Evolutionary conservation across 805 yeast genomes (phyloP), one percentile per base, ranked within the genome.

Genomic region (Ogataea saltuana): DNA sequence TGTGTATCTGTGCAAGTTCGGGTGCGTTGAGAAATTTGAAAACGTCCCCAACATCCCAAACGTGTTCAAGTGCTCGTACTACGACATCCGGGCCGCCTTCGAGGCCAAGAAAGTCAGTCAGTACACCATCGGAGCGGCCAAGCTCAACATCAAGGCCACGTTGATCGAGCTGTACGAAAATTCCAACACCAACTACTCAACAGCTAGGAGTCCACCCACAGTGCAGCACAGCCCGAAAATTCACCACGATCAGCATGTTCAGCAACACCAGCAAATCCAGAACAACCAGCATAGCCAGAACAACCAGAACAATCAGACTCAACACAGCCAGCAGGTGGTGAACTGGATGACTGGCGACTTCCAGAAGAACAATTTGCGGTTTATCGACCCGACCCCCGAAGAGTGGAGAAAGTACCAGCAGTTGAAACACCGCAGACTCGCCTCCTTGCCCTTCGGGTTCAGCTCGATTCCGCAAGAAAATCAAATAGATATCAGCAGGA

Each of bases 401-500:
- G 63, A 60, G 35, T 48, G 56, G 60, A 46, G 44, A 22, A 59
- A 56, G 39, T 52, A 49, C 22, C 51, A 43, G 9, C 56, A 50
- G 21, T 37, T 56, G 17, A 55, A 54, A 36, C 55, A 54, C 37
- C 50, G 59, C 42, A 45, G 59, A 19, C 45, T 56, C 17, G 58
- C 58, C 2, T 44, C 61, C 4, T 19, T 46, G 13, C 60, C 61
- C 2, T 50, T 49, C 30, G 50, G 58, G 41, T 38, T 55, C 54
- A 34, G 53, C 37, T 42, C 19, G 51, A 63, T 48, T 57, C 71
- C 41, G 33, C 50, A 35, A 41, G 61, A 62, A 34, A 71, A 72
- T 42, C 57, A 55, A 29, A 71, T 74, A 18, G 68, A 72, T 45
- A 57, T 75, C 17, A 57, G 51, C 4, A 60, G 64, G n/a, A 74